These are phyloP conservation scores for Dacryopinax spathularia DNA, from an alignment of 768 basidiomycete species.

Conservation along the genomic window DNA sequence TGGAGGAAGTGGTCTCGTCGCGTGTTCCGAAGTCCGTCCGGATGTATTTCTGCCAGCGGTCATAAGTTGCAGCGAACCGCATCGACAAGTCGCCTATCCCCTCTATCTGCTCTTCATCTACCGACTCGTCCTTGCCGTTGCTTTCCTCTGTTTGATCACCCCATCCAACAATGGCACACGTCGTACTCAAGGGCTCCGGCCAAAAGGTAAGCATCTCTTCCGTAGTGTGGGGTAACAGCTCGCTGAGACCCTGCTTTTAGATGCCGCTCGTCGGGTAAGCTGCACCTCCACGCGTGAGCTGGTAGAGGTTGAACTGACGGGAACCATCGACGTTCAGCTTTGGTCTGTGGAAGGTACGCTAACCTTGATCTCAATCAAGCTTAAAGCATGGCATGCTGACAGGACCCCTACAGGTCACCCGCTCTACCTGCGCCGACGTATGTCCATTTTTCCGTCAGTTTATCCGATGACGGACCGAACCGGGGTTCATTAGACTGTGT, in stretches of 20 bases:
- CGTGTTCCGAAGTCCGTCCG: background rate
- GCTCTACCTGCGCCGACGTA: conserved; percentile 2
- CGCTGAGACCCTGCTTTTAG: conserved; percentile 23
- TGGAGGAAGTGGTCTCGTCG: conserved; percentile 4
- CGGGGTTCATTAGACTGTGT: conserved; percentile 42
- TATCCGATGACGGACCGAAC: background rate
- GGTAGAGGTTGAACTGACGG: conserved; percentile 7
- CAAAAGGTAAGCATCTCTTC: conserved; percentile 33
- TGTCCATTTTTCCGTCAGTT: background rate
- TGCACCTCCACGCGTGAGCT: background rate
- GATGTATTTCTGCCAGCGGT: conserved; percentile 4
- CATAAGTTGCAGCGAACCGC: conserved; percentile 3
- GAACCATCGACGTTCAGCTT: conserved; percentile 30
- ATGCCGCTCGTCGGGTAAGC: conserved; percentile 61
- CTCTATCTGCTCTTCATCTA: background rate
- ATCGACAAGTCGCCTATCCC: background rate
- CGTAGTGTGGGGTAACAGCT: conserved; percentile 4
- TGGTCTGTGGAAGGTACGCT: conserved; percentile 53
- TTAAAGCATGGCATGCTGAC: background rate
- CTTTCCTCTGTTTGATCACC: conserved; percentile 10
- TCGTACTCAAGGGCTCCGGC: conserved; percentile 44
- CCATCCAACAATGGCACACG: conserved; percentile 32
- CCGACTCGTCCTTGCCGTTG: conserved; percentile 10
- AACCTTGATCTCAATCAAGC: background rate
- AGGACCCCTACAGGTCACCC: conserved; percentile 1